Conservation (phyloP, 2,329 filamentous ascomycete genomes). For the Ceratocystiopsis brevicomis region DNA sequence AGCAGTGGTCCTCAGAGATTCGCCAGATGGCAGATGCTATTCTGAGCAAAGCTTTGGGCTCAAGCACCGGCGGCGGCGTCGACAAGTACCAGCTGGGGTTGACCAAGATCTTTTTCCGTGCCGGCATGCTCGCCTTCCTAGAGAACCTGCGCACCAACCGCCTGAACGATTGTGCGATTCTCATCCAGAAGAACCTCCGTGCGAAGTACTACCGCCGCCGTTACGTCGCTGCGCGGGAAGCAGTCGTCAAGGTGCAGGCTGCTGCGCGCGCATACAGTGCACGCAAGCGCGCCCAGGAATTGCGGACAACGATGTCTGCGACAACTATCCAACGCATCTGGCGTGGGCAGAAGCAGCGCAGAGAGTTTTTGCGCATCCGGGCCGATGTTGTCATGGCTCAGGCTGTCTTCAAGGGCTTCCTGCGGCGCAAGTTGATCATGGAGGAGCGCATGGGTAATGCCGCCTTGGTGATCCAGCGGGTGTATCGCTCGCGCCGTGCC, state of each 20-base stretch:
- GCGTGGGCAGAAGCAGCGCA: slow-evolving; percentile 81
- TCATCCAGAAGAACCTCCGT: slow-evolving; percentile 96
- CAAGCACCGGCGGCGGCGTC: slow-evolving; percentile 49
- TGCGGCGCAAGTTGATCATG: slow-evolving; percentile 80
- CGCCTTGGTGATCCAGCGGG: slow-evolving; percentile 73
- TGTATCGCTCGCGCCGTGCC: slow-evolving; percentile 66
- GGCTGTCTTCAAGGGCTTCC: slow-evolving; percentile 76
- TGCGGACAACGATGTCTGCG: slow-evolving; percentile 67
- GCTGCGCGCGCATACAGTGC: slow-evolving; percentile 60
- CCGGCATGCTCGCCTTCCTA: slow-evolving; percentile 94
- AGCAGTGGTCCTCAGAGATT: slow-evolving; percentile 84
- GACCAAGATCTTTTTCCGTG: slow-evolving; percentile 98
- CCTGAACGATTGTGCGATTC: slow-evolving; percentile 81
- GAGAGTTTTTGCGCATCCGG: slow-evolving; percentile 57
- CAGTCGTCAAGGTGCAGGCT: slow-evolving; percentile 66
- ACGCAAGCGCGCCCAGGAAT: slow-evolving; percentile 58
- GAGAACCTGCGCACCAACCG: slow-evolving; percentile 83
- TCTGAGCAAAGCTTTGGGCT: slow-evolving; percentile 68
- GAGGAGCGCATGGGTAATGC: slow-evolving; percentile 88
- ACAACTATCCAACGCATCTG: slow-evolving; percentile 91
- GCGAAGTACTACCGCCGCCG: slow-evolving; percentile 88
- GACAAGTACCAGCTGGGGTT: slow-evolving; percentile 97
- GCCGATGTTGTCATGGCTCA: slow-evolving; percentile 76
- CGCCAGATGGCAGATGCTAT: slow-evolving; percentile 88
- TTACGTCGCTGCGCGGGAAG: slow-evolving; percentile 70